Evolutionary conservation across 768 basidiomycete species (phyloP).

Genomic region (Cubamyces lactineus): DNA sequence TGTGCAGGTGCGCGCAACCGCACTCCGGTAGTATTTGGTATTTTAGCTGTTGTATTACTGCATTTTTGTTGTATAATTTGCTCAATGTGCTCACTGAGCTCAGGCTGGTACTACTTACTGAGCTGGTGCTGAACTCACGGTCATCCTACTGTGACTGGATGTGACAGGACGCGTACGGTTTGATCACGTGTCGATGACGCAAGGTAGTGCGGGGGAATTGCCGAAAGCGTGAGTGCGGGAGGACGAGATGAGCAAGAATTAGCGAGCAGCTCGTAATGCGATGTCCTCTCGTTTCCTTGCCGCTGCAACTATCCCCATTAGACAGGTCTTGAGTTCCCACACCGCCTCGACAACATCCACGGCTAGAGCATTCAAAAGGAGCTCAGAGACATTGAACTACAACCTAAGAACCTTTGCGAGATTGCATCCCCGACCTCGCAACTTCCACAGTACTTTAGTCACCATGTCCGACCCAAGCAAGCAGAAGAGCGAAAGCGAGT

Average conservation of each 20-base stretch:
- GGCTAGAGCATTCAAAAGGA: not conserved
- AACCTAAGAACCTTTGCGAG: not conserved
- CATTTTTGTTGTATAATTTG: no score
- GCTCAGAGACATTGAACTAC: not conserved
- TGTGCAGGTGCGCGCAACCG: not conserved
- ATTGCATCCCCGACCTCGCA: not conserved
- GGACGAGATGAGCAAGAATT: constrained; percentile 13
- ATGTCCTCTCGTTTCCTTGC: constrained; percentile 8
- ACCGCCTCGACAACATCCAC: not conserved
- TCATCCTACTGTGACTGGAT: not conserved
- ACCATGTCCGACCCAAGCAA: constrained; percentile 33
- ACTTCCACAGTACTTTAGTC: constrained; percentile 5
- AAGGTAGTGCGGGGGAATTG: not conserved
- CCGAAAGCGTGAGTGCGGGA: constrained; percentile 3
- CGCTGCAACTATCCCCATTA: constrained; percentile 5
- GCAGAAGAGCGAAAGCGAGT: constrained; percentile 73
- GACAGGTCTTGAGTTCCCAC: constrained; percentile 1
- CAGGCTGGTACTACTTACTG: no score
- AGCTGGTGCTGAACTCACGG: no score
- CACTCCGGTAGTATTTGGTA: constrained; percentile 3
- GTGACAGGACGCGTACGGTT: not conserved
- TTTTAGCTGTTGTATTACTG: not conserved
- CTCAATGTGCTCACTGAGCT: not conserved
- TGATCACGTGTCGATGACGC: not conserved
- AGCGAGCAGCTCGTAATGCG: constrained; percentile 23